Percentiles rank a stretch among this genome's conserved stretches.
Conservation (phyloP, 345 rosid species). For the Passiflora organensis region DNA sequence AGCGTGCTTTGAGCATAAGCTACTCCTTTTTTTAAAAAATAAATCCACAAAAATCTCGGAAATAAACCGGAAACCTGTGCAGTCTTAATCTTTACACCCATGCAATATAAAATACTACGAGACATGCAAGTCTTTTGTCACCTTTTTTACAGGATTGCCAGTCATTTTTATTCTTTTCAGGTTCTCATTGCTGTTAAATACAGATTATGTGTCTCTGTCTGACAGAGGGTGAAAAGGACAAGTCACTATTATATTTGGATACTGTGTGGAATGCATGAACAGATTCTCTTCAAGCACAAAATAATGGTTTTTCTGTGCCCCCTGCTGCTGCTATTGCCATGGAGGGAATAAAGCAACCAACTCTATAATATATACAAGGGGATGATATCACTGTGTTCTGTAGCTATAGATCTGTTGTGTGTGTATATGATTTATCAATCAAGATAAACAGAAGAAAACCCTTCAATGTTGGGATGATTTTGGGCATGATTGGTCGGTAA, state of each 20-base stretch:
- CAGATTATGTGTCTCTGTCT: background rate
- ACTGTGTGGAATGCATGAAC: slow-evolving; percentile 14
- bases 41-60: slow-evolving; percentile 4
- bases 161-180: slow-evolving; percentile 11
- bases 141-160: slow-evolving; percentile 25
- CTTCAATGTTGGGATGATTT: background rate
- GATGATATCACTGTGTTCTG: background rate
- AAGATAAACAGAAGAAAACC: background rate
- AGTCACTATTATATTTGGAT: slow-evolving; percentile 17
- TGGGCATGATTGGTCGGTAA: background rate
- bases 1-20: slow-evolving; percentile 38
- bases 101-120: slow-evolving; percentile 21
- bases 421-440: slow-evolving; percentile 3
- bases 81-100: slow-evolving; percentile 20
- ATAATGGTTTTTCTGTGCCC: slow-evolving; percentile 1
- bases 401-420: background rate
- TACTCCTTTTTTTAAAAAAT: background rate
- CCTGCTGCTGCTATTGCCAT: background rate
- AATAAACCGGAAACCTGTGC: slow-evolving; percentile 1
- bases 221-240: slow-evolving; percentile 7
- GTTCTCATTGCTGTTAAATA: background rate
- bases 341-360: background rate
- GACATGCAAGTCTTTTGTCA: slow-evolving; percentile 17
- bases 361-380: too few relatives aligned
- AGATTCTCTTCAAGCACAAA: slow-evolving; percentile 15